Base-by-base conservation (phyloP, 768 basidiomycete genomes). In the Candolleomyces eurysporus region DNA sequence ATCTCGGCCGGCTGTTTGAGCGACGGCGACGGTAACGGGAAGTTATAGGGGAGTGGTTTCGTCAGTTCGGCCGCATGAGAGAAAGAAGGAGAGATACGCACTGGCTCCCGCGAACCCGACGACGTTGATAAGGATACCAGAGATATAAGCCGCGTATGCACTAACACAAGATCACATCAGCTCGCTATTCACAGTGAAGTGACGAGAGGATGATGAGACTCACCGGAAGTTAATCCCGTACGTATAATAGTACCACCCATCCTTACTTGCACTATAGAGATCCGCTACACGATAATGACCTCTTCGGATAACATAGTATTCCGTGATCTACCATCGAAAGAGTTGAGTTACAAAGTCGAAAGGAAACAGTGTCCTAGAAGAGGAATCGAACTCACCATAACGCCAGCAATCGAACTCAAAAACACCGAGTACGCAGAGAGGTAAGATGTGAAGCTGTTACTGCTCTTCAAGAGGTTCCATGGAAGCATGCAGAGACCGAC, bases 351-450 rank as follows among this genome's bases (percentile, higher is more conserved):
- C n/a, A n/a, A n/a, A n/a, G n/a, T n/a, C n/a, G n/a, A n/a, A n/a
- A 32, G 36, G 3, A 26, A 26, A 26, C 26, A 26, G 26, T 26
- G 26, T 26, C 0, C 49, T 26, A 45, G 49, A 39, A 42, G 21
- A 45, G 59, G 36, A n/a, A n/a, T n/a, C n/a, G n/a, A 14, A 66
- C 79, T 26, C 52, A 88, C 86, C 88, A 92, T 91, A 19, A 91
- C 90, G 10, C 90, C 89, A 32, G 87, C 88, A 66, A 94, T 89
- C 26, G 90, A 91, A 54, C 87, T 89, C 49, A 91, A 76, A 78
- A 89, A 93, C 58, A 91, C 91, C 11, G 87, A 88, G 72, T 92
- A 93, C 3, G 90, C 89, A 3, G 88, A 89, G 26, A 94, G 83
- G 72, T 93, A 93, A 36, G 89, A 88, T 4, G 89, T 88, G 73